Conservation (phyloP, 176 grass and related monocot genomes). For the Secale cereale region DNA sequence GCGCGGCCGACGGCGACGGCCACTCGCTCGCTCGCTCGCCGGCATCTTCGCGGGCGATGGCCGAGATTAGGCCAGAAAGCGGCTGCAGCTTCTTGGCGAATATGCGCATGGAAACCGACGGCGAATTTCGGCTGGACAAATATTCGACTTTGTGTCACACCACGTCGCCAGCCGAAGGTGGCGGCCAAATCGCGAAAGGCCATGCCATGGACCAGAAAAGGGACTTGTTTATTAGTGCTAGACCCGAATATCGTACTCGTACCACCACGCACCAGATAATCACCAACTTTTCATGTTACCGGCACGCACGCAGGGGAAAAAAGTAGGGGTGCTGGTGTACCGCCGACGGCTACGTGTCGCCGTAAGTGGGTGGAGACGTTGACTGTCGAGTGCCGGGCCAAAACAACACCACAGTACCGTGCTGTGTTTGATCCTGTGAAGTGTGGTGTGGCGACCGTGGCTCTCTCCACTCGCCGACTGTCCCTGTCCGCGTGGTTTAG, state of each 20-base stretch:
- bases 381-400: background rate
- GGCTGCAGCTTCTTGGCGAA: background rate
- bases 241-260: background rate
- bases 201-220: background rate
- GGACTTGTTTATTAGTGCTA: background rate
- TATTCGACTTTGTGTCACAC: background rate
- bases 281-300: background rate
- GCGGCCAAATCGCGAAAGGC: background rate
- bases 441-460: background rate
- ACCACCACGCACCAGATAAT: background rate
- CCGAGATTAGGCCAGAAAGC: background rate
- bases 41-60: background rate
- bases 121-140: conserved; percentile 21
- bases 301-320: background rate
- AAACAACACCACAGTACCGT: background rate
- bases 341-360: background rate
- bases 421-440: background rate
- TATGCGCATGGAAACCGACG: background rate
- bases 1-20: background rate
- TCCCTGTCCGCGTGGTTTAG: too few relatives aligned
- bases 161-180: background rate
- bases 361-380: background rate
- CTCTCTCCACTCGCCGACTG: background rate
- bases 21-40: too few relatives aligned
- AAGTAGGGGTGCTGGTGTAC: background rate